phyloP scores from a whole-genome alignment of 2,329 filamentous ascomycete species.

The Fusarium graminum region DNA sequence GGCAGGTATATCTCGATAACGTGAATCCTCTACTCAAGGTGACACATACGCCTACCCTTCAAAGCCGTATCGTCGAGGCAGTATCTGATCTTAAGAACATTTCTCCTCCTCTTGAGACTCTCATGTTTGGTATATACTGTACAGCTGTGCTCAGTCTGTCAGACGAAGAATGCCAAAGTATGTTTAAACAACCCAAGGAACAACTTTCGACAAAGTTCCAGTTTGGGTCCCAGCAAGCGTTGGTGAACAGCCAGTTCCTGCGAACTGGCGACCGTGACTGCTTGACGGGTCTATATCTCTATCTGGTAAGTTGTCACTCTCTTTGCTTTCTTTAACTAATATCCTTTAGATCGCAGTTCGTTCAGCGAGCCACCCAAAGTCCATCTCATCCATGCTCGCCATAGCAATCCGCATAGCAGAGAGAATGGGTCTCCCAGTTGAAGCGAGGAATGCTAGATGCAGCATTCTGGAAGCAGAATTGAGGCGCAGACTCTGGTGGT shows the following conservation, averaged over 20 bases:
- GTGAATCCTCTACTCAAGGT: slow-evolving; percentile 71
- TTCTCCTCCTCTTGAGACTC: slow-evolving; percentile 60
- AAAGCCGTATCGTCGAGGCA: slow-evolving; percentile 65
- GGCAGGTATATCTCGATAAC: slow-evolving; percentile 71
- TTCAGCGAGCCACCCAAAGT: slow-evolving; percentile 60
- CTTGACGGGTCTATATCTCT: slow-evolving; percentile 69
- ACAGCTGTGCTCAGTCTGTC: slow-evolving; percentile 58
- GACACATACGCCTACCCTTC: slow-evolving; percentile 67
- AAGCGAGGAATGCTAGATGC: slow-evolving; percentile 52
- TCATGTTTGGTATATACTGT: slow-evolving; percentile 69
- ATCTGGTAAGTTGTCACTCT: slow-evolving; percentile 59
- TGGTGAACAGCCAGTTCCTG: slow-evolving; percentile 65
- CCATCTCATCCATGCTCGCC: slow-evolving; percentile 65
- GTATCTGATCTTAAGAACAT: slow-evolving; percentile 58
- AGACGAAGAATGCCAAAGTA: slow-evolving; percentile 57
- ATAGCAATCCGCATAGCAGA: slow-evolving; percentile 69
- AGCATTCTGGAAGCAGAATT: slow-evolving; percentile 67
- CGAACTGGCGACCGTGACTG: slow-evolving; percentile 64
- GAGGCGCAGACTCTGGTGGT: slow-evolving; percentile 73
- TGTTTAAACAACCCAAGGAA: slow-evolving; percentile 58
- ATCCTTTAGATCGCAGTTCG: slow-evolving; percentile 61
- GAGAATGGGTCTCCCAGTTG: slow-evolving; percentile 67
- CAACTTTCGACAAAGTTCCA: slow-evolving; percentile 60
- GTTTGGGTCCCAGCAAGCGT: slow-evolving; percentile 65
- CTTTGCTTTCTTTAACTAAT: neutral